phyloP scores from a whole-genome alignment of 768 basidiomycete genomes.

The Mycena olivaceomarginata region DNA sequence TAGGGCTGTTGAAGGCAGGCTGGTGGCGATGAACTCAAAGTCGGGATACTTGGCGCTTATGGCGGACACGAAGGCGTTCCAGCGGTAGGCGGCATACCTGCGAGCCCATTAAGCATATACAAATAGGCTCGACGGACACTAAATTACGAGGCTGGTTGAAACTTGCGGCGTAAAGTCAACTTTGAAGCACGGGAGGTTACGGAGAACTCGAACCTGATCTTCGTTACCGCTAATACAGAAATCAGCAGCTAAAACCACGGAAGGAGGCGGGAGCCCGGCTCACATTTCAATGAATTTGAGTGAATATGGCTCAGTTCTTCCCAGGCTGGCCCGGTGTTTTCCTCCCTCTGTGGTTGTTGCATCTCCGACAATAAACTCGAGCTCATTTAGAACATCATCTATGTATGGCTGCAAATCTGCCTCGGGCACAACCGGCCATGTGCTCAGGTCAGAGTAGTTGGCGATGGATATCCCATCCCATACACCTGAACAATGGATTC shows the following conservation, averaged over 20 bases:
- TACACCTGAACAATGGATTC: conserved; percentile 44
- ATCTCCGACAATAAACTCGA: conserved; percentile 75
- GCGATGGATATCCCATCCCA: conserved; percentile 52
- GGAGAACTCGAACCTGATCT: conserved; percentile 48
- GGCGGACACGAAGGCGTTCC: conserved; percentile 44
- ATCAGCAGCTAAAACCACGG: neutral
- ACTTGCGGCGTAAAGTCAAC: conserved; percentile 37
- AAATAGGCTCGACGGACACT: neutral
- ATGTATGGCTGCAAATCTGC: conserved; percentile 40
- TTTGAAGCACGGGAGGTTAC: neutral
- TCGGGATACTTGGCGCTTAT: conserved; percentile 51
- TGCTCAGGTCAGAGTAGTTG: conserved; percentile 60
- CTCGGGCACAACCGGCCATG: conserved; percentile 59
- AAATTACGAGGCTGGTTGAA: conserved; percentile 53
- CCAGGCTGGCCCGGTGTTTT: conserved; percentile 68
- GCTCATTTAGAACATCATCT: conserved; percentile 59
- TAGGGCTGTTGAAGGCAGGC: conserved; percentile 61
- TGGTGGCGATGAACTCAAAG: conserved; percentile 71
- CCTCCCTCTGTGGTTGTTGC: conserved; percentile 61
- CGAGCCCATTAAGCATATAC: conserved; percentile 56
- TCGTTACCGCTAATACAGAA: conserved; percentile 53
- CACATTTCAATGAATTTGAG: conserved; percentile 70
- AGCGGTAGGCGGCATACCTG: conserved; percentile 63
- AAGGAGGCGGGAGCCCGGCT: conserved; percentile 40
- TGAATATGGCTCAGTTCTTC: conserved; percentile 71